A percentile compares a stretch with the other conserved stretches of the same genome.
phyloP scores from a whole-genome alignment of 768 basidiomycete species.

The Suillus paluster region DNA sequence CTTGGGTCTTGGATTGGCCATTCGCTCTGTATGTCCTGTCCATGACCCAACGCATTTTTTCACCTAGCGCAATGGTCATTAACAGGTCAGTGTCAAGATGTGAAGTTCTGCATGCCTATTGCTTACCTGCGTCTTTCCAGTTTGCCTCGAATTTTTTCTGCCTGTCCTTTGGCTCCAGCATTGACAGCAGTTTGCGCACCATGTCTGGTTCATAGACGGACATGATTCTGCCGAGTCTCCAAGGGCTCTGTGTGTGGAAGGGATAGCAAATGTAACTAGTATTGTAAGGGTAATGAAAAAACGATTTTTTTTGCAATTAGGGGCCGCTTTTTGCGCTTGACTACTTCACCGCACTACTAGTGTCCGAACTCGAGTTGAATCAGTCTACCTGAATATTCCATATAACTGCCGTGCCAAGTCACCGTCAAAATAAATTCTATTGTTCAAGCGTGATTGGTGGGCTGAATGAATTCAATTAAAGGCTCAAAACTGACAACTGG shows the following conservation, averaged over 20 bases:
- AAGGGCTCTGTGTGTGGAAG: not conserved
- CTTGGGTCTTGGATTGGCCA: not conserved
- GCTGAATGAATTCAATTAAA: not conserved
- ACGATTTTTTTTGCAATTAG: not conserved
- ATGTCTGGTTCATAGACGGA: not conserved
- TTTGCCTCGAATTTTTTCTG: not conserved
- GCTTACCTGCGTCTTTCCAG: not conserved
- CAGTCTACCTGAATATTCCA: not conserved
- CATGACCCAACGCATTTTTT: constrained; percentile 4
- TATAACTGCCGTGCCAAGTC: not conserved
- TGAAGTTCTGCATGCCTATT: not conserved
- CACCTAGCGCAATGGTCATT: constrained; percentile 6
- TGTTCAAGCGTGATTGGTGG: not conserved
- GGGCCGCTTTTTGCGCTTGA: not conserved
- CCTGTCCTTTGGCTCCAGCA: not conserved
- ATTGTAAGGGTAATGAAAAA: not conserved
- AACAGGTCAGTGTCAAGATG: not conserved
- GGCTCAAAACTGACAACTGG: not conserved
- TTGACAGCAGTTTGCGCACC: not conserved
- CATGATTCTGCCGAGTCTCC: not conserved
- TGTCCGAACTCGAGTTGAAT: too few relatives aligned
- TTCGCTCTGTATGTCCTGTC: constrained; percentile 1
- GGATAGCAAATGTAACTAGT: not conserved
- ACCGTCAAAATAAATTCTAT: not conserved
- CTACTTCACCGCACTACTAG: not conserved